Conservation (phyloP, 768 basidiomycete genomes). For the Tylopilus vinaceipallidus region DNA sequence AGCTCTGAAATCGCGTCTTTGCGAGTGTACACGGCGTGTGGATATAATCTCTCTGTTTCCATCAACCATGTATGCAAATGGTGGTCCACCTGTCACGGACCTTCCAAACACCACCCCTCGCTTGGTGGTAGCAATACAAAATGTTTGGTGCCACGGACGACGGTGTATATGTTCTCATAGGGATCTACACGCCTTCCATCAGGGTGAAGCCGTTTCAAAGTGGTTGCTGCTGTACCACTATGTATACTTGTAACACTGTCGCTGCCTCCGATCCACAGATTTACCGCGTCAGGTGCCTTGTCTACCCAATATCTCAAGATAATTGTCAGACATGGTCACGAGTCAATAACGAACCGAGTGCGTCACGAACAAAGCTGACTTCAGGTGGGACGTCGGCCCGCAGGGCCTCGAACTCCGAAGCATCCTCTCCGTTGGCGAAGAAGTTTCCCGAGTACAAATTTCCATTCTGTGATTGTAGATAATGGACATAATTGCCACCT, state of each 20-base stretch:
- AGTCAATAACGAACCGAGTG: slow-evolving; percentile 55
- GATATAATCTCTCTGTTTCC: slow-evolving; percentile 54
- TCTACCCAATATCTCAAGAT: slow-evolving; percentile 35
- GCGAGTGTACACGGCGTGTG: slow-evolving; percentile 64
- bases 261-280: slow-evolving; percentile 86
- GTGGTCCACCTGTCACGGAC: slow-evolving; percentile 39
- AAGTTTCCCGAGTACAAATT: slow-evolving; percentile 63
- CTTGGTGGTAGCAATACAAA: slow-evolving; percentile 87
- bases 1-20: slow-evolving; percentile 21
- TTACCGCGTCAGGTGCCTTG: slow-evolving; percentile 79
- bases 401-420: slow-evolving; percentile 62
- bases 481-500: slow-evolving; percentile 44
- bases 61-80: slow-evolving; percentile 7
- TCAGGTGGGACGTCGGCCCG: slow-evolving; percentile 66
- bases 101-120: slow-evolving; percentile 82
- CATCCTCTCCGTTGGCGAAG: slow-evolving; percentile 35
- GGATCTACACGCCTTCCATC: slow-evolving; percentile 50
- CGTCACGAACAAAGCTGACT: slow-evolving; percentile 73
- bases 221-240: slow-evolving; percentile 53
- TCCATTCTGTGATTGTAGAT: slow-evolving; percentile 91
- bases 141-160: slow-evolving; percentile 79
- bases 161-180: slow-evolving; percentile 92
- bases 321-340: neutral
- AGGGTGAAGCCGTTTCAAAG: neutral
- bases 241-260: slow-evolving; percentile 83